A percentile compares a stretch with the other conserved stretches of the same genome.
phyloP scores from a whole-genome alignment of 768 basidiomycete species.

The Calocera cornea region DNA sequence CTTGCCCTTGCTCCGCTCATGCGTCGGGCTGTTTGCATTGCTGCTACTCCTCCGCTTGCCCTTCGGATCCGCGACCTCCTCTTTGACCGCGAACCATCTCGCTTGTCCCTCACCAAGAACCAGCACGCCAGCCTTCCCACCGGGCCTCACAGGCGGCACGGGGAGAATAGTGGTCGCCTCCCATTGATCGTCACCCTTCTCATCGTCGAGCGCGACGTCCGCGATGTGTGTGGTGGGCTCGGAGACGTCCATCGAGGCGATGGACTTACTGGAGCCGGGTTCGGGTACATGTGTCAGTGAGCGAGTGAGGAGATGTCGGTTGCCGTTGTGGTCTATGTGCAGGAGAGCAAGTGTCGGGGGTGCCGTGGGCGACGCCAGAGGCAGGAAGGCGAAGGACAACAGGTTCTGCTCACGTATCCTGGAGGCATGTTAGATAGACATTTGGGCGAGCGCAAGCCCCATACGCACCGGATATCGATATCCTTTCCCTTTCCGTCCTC shows the following conservation, averaged over 20 bases:
- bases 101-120: conserved; percentile 20
- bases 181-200: neutral
- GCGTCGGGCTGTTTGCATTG: neutral
- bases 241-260: neutral
- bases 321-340: conserved; percentile 42
- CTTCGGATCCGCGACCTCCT: neutral
- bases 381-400: conserved; percentile 50
- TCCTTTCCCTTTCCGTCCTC: conserved; percentile 17
- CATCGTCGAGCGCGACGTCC: conserved; percentile 4
- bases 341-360: conserved; percentile 48
- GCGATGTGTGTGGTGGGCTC: neutral
- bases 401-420: conserved; percentile 58
- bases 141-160: neutral
- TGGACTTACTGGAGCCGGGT: neutral
- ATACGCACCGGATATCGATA: conserved; percentile 17
- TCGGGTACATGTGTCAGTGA: neutral
- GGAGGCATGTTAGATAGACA: conserved; percentile 1
- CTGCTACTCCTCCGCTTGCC: conserved; percentile 13
- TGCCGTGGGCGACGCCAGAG: conserved; percentile 25
- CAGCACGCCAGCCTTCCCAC: conserved; percentile 15
- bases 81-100: neutral
- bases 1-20: conserved; percentile 7
- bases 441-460: neutral
- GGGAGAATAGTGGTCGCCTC: neutral
- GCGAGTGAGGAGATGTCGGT: conserved; percentile 19